Evolutionary conservation across 2,329 filamentous ascomycete species (phyloP).

Genomic region (Colletotrichum karsti): DNA sequence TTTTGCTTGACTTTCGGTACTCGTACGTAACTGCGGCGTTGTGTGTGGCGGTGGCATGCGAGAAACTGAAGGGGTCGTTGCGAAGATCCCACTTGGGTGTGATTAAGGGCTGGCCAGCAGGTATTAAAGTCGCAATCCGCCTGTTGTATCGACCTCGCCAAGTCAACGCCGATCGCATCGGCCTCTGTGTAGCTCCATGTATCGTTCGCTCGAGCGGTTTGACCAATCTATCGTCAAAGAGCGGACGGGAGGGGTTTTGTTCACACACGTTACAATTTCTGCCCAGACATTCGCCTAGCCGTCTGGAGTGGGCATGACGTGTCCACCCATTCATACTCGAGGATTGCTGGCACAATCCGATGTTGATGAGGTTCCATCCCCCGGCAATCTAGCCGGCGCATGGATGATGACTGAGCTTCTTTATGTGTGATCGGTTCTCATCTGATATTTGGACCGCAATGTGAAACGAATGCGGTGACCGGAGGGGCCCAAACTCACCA

Average conservation of each 20-base stretch:
- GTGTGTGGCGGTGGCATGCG: not conserved
- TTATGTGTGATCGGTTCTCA: conserved; percentile 16
- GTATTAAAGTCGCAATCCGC: not conserved
- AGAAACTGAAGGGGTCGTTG: not conserved
- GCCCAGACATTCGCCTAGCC: not conserved
- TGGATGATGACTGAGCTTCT: conserved; percentile 14
- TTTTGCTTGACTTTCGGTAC: not conserved
- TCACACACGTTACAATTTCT: not conserved
- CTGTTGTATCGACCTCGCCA: not conserved
- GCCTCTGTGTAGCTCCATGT: not conserved
- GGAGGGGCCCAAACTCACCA: conserved; percentile 9
- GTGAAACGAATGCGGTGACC: conserved; percentile 16
- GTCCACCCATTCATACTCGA: conserved; percentile 3
- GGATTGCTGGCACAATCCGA: conserved; percentile 7
- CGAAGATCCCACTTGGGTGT: not conserved
- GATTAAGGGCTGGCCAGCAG: not conserved
- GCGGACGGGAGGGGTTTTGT: conserved; percentile 21
- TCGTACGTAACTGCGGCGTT: not conserved
- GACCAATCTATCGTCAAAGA: not conserved
- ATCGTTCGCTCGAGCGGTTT: not conserved
- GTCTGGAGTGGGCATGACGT: conserved; percentile 14
- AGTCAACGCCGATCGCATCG: not conserved
- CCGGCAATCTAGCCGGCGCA: conserved; percentile 15
- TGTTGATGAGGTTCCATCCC: conserved; percentile 11
- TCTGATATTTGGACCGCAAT: conserved; percentile 14